phyloP scores from a whole-genome alignment of 768 basidiomycete species.

The Exsudoporus frostii region DNA sequence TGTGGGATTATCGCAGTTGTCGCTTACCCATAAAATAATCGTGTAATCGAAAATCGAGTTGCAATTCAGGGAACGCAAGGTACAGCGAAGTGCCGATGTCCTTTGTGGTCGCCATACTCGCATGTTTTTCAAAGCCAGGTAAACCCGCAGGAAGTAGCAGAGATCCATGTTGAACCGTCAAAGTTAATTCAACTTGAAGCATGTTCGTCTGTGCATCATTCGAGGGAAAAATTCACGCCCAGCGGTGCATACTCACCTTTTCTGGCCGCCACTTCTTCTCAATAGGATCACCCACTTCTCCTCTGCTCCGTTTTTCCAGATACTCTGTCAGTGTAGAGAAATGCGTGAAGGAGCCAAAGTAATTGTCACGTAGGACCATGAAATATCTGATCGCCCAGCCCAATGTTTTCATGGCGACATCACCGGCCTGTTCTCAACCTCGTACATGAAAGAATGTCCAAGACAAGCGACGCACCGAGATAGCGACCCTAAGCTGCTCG shows the following conservation, averaged over 20 bases:
- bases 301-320: constrained; percentile 57
- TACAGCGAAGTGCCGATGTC: constrained; percentile 54
- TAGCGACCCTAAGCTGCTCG: constrained; percentile 70
- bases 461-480: constrained; percentile 44
- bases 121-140: constrained; percentile 52
- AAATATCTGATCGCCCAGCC: constrained; percentile 90
- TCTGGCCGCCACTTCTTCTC: constrained; percentile 75
- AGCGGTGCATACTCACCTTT: constrained; percentile 45
- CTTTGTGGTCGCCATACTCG: constrained; percentile 24
- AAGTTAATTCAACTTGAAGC: constrained; percentile 67
- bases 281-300: constrained; percentile 78
- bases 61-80: constrained; percentile 62
- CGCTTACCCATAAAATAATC: constrained; percentile 84
- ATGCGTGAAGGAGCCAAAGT: constrained; percentile 91
- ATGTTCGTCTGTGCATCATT: constrained; percentile 64
- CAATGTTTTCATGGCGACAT: constrained; percentile 62
- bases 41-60: constrained; percentile 74
- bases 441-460: neutral
- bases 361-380: constrained; percentile 89
- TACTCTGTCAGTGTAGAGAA: constrained; percentile 89
- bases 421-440: constrained; percentile 38
- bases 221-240: constrained; percentile 4
- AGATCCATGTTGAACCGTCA: constrained; percentile 50
- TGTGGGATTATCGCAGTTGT: neutral
- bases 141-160: constrained; percentile 66